Evolutionary conservation across 1,284 basidiomycete genomes (phyloP).

Genomic region (Heterobasidion parviporum): DNA sequence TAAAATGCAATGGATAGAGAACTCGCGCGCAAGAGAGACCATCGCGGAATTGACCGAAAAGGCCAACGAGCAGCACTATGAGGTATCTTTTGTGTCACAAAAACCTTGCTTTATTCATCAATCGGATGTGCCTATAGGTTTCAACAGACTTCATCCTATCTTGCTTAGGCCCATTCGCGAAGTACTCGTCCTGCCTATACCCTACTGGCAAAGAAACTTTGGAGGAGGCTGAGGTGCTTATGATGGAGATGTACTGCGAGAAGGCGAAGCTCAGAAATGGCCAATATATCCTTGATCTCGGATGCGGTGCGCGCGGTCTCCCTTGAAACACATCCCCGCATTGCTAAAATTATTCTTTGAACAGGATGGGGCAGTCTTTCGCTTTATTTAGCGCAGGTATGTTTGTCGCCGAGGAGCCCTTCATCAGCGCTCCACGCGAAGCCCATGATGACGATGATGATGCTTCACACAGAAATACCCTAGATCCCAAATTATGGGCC

Average conservation of each 20-base stretch:
- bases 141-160: slow-evolving; percentile 61
- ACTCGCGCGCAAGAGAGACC: slow-evolving; percentile 36
- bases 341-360: neutral
- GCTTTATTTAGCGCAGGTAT: slow-evolving; percentile 59
- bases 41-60: slow-evolving; percentile 67
- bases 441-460: neutral
- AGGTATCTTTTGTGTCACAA: slow-evolving; percentile 29
- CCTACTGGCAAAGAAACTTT: slow-evolving; percentile 59
- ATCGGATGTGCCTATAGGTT: slow-evolving; percentile 30
- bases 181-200: slow-evolving; percentile 70
- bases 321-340: neutral
- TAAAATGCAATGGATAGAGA: slow-evolving; percentile 60
- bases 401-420: slow-evolving; percentile 5
- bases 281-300: slow-evolving; percentile 62
- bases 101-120: neutral
- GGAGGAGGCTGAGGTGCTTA: slow-evolving; percentile 61
- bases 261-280: slow-evolving; percentile 64
- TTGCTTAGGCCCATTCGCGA: slow-evolving; percentile 54
- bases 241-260: slow-evolving; percentile 65
- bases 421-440: neutral
- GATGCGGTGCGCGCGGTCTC: slow-evolving; percentile 65
- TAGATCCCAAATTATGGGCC: slow-evolving; percentile 52
- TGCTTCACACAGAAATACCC: slow-evolving; percentile 51
- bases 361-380: slow-evolving; percentile 69
- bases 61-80: slow-evolving; percentile 78